phyloP scores from a whole-genome alignment of 768 basidiomycete species.

The Tulasnella sp. region DNA sequence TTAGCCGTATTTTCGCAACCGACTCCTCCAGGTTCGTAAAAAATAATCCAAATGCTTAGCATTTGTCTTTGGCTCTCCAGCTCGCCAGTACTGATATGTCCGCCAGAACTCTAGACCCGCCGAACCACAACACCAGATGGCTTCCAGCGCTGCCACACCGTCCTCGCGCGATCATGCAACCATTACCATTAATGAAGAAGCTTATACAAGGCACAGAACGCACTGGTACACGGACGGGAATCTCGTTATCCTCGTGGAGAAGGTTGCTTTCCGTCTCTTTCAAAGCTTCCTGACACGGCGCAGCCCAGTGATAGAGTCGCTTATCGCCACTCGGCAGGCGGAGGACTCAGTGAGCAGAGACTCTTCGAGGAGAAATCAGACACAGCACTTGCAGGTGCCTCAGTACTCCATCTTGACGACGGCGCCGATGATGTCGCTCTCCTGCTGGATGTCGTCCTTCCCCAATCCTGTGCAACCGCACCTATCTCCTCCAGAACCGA shows the following conservation, averaged over 20 bases:
- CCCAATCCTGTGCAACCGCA: background rate
- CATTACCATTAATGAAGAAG: background rate
- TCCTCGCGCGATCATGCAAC: background rate
- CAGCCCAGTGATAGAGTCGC: background rate
- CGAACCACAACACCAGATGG: background rate
- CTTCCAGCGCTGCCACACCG: background rate
- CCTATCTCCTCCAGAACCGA: background rate
- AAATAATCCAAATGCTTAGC: too few relatives aligned
- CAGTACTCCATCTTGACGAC: background rate
- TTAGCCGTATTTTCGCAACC: too few relatives aligned
- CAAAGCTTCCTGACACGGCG: background rate
- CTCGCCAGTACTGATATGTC: too few relatives aligned
- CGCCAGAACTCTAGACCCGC: background rate
- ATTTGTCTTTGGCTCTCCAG: too few relatives aligned
- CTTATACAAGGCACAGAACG: background rate
- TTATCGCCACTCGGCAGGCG: background rate
- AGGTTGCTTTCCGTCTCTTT: background rate
- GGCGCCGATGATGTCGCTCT: background rate
- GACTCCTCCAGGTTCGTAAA: too few relatives aligned
- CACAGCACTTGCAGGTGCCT: background rate
- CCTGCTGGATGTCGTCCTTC: background rate
- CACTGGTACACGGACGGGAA: slow-evolving; percentile 24
- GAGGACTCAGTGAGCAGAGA: background rate
- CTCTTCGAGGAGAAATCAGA: background rate
- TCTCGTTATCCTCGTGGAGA: slow-evolving; percentile 17